These are phyloP conservation scores for Dendrobium catenatum DNA, from an alignment of 106 monocot genomes.

Conservation along the genomic window DNA sequence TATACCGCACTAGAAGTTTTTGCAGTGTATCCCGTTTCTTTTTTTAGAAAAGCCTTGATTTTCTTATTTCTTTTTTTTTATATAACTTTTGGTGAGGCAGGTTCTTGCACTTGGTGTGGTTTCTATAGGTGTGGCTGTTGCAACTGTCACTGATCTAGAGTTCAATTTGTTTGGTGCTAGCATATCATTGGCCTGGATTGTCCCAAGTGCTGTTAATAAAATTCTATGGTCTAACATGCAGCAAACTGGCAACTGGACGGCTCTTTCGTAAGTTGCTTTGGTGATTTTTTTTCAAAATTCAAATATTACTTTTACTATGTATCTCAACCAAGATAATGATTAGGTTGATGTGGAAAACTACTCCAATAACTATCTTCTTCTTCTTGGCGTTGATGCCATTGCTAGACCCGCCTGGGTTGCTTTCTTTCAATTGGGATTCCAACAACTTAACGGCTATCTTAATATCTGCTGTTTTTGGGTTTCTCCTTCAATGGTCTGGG, in stretches of 20 bases:
- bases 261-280: constrained; percentile 69
- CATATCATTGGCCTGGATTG: constrained; percentile 83
- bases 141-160: constrained; percentile 84
- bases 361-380: constrained; percentile 83
- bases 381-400: constrained; percentile 92
- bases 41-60: background rate
- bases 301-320: constrained; percentile 4
- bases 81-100: constrained; percentile 25
- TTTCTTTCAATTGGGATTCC: constrained; percentile 65
- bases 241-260: constrained; percentile 90
- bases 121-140: constrained; percentile 82
- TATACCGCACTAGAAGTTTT: background rate
- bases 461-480: constrained; percentile 82
- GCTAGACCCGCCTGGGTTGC: constrained; percentile 75
- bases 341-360: constrained; percentile 99
- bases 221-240: constrained; percentile 92
- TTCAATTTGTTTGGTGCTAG: constrained; percentile 96
- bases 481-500: constrained; percentile 93
- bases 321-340: constrained; percentile 12
- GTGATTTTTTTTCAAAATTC: background rate
- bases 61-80: background rate
- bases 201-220: constrained; percentile 91
- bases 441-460: constrained; percentile 50
- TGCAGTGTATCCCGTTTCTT: too few species aligned
- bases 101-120: constrained; percentile 61